These are phyloP conservation scores for Selenicereus undatus DNA, from an alignment of 148 eudicot species.

Conservation along the genomic window DNA sequence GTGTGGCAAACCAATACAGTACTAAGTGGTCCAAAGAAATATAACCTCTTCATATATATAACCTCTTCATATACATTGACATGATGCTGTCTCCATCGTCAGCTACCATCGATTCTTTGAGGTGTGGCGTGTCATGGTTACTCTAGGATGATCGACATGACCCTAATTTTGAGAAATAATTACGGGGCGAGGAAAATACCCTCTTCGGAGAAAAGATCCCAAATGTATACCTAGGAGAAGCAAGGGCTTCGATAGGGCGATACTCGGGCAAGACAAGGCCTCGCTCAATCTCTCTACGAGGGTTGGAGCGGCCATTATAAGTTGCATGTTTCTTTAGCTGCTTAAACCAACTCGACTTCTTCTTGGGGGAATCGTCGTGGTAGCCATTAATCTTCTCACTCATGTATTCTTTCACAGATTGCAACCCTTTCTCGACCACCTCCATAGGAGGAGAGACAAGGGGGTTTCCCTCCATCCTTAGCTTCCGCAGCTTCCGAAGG, in stretches of 20 bases:
- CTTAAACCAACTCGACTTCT: constrained; percentile 60
- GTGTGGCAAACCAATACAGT: not conserved
- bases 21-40: not conserved
- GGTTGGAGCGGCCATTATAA: constrained; percentile 27
- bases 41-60: not conserved
- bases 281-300: constrained; percentile 23
- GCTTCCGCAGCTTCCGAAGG: constrained; percentile 59
- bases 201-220: constrained; percentile 60
- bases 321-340: constrained; percentile 45
- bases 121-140: not conserved
- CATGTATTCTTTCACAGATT: constrained; percentile 50
- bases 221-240: constrained; percentile 52
- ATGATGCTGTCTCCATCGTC: not conserved
- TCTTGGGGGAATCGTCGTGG: constrained; percentile 20
- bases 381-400: constrained; percentile 50
- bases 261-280: constrained; percentile 28
- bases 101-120: not conserved
- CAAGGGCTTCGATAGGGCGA: constrained; percentile 43
- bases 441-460: constrained; percentile 61
- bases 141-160: constrained; percentile 4
- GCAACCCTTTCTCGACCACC: constrained; percentile 55
- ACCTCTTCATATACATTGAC: not conserved
- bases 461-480: constrained; percentile 69
- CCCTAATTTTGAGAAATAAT: constrained; percentile 26
- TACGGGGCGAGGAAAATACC: constrained; percentile 46